These are phyloP conservation scores for Beauveria asiatica DNA, from an alignment of 2,329 filamentous ascomycete genomes.

Conservation along the genomic window DNA sequence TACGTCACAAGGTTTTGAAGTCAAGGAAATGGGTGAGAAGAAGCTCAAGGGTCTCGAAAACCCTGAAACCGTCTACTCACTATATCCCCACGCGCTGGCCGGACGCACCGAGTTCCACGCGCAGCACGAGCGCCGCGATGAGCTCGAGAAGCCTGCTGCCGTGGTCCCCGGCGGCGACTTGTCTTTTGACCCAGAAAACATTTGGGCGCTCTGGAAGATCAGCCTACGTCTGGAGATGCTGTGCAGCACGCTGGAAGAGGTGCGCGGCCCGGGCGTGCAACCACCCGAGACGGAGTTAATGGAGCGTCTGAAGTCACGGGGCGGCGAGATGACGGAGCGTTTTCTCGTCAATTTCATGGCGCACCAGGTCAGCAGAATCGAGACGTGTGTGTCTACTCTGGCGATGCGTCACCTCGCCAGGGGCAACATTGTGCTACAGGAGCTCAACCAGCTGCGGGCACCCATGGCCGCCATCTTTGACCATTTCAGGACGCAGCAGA, in stretches of 20 bases:
- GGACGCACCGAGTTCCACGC: slow-evolving; percentile 67
- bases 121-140: slow-evolving; percentile 37
- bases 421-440: slow-evolving; percentile 53
- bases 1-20: slow-evolving; percentile 87
- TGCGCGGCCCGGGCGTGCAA: slow-evolving; percentile 54
- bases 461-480: slow-evolving; percentile 67
- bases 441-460: slow-evolving; percentile 63
- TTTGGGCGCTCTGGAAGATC: slow-evolving; percentile 86
- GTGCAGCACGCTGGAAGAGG: slow-evolving; percentile 77
- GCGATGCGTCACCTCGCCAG: slow-evolving; percentile 69
- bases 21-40: slow-evolving; percentile 90
- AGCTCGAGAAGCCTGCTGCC: slow-evolving; percentile 48
- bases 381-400: slow-evolving; percentile 79
- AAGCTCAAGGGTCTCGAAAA: slow-evolving; percentile 97
- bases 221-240: slow-evolving; percentile 87
- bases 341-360: slow-evolving; percentile 87
- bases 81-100: slow-evolving; percentile 83
- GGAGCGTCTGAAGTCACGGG: slow-evolving; percentile 56
- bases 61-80: slow-evolving; percentile 87
- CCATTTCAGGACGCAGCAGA: slow-evolving; percentile 51
- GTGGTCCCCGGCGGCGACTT: slow-evolving; percentile 59
- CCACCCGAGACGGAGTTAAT: slow-evolving; percentile 77
- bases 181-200: slow-evolving; percentile 68
- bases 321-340: slow-evolving; percentile 79
- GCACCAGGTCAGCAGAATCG: slow-evolving; percentile 90